Percentiles rank a stretch among this genome's conserved stretches.
Evolutionary conservation across 139 green algal species (phyloP).

Genomic region (Chlorella sp.): DNA sequence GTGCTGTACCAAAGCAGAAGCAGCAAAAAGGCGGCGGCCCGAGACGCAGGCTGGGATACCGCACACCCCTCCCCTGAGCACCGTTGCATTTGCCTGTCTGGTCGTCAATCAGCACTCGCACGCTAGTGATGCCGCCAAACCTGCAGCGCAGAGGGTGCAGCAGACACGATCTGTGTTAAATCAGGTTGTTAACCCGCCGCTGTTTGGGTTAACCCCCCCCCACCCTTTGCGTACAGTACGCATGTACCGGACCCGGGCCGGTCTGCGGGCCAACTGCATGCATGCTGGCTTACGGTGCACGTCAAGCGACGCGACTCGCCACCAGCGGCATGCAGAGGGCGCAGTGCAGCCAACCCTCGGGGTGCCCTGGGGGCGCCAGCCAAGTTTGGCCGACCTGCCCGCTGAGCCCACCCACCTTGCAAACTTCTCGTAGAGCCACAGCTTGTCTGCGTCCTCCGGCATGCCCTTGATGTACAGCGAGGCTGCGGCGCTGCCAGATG

Average conservation of each 20-base stretch:
- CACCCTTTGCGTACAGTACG: too few relatives aligned
- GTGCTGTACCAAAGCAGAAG: not conserved
- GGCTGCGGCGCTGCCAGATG: not conserved
- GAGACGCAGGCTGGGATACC: not conserved
- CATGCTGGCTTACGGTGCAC: too few relatives aligned
- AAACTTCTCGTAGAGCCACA: slow-evolving; percentile 85
- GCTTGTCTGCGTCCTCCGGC: slow-evolving; percentile 57
- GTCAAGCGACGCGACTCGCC: too few relatives aligned
- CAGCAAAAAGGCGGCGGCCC: not conserved
- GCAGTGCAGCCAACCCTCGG: too few relatives aligned
- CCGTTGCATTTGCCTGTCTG: slow-evolving; percentile 47
- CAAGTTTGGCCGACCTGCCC: too few relatives aligned
- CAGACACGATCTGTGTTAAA: too few relatives aligned
- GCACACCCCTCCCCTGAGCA: not conserved
- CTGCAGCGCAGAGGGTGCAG: not conserved
- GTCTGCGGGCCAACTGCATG: too few relatives aligned
- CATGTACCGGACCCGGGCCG: too few relatives aligned
- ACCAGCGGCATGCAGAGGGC: too few relatives aligned
- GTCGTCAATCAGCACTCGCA: slow-evolving; percentile 59
- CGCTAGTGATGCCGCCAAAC: slow-evolving; percentile 61
- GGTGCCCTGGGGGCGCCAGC: too few relatives aligned
- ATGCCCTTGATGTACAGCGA: slow-evolving; percentile 75
- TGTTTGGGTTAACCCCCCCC: too few relatives aligned
- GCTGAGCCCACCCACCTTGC: slow-evolving; percentile 31
- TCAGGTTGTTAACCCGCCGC: too few relatives aligned